Evolutionary conservation across 2,329 filamentous ascomycete genomes (phyloP), one percentile per base, ranked within the genome.

Genomic region (Biscogniauxia marginata): DNA sequence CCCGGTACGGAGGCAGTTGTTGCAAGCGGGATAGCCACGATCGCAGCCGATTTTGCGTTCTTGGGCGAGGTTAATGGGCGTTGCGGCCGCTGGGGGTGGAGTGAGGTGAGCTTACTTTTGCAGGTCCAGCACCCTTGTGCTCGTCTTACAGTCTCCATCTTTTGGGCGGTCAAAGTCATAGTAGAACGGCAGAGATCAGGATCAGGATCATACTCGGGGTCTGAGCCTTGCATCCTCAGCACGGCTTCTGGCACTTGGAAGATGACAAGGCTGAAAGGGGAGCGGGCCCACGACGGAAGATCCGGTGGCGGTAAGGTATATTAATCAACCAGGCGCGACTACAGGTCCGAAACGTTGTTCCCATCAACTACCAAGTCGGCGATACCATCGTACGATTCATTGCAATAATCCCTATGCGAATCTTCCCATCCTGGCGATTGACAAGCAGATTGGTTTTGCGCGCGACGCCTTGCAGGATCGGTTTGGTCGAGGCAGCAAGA

Each of bases 31-130:
- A 21, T 74, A 66, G 13, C 68, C 66, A 52, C 73, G 73, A 64
- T 80, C 78, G 58, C 78, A 79, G 46, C 77, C 76, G 56, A 79
- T 75, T 63, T 79, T 79, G 54, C 77, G 75, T 58, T 72, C 77
- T 79, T 64, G 44, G 44, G 39, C 44, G 53, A 24, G 21, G 54
- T 30, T 65, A 55, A 55, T 59, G 46, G 54, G 39, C 50, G 46
- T 58, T 57, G 60, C 18, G 44, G 24, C 21, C 55, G 52, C 53
- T 55, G 53, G 24, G 48, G 59, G 46, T 57, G 53, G 16, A 30
- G 22, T 20, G 25, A 39, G 24, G 8, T 16, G 49, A 46, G 66
- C 70, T 69, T 66, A 76, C 74, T 70, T 69, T 75, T 77, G 65
- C 74, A 77, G 23, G 74, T 77, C 75, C 74, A 77, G 55, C 74